Evolutionary conservation across 352 stramenopile genomes (phyloP).

Genomic region (Thalassiosira ordinaria): DNA sequence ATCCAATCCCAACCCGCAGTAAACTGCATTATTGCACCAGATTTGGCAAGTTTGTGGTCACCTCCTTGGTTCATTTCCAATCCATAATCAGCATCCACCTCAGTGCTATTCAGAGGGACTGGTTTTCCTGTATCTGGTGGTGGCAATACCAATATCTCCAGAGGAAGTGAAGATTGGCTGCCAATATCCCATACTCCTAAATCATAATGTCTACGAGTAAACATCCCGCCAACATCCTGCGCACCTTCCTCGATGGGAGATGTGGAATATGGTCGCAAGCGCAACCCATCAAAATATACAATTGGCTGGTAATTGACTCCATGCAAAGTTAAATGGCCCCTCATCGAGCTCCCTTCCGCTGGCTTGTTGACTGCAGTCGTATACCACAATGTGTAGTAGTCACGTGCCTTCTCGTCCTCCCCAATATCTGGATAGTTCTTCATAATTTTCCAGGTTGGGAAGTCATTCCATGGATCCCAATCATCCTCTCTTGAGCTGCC

Average conservation of each 20-base stretch:
- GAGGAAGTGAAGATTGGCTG: slow-evolving; percentile 1
- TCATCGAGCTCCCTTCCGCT: too few species aligned
- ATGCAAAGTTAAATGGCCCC: slow-evolving; percentile 44
- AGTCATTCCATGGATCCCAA: slow-evolving; percentile 49
- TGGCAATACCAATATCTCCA: slow-evolving; percentile 55
- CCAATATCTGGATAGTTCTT: slow-evolving; percentile 45
- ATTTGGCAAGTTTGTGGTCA: slow-evolving; percentile 60
- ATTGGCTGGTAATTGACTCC: slow-evolving; percentile 45
- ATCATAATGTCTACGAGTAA: slow-evolving; percentile 43
- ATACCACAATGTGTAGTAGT: slow-evolving; percentile 56
- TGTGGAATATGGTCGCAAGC: slow-evolving; percentile 27
- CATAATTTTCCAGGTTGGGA: slow-evolving; percentile 40
- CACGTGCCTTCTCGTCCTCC: slow-evolving; percentile 25
- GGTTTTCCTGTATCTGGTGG: slow-evolving; percentile 34
- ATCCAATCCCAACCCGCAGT: slow-evolving; percentile 71
- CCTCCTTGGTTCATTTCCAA: slow-evolving; percentile 44
- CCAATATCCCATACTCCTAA: slow-evolving; percentile 12
- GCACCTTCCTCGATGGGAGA: slow-evolving; percentile 4
- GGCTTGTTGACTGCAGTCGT: slow-evolving; percentile 9
- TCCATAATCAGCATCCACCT: background rate
- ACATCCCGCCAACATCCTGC: slow-evolving; percentile 43
- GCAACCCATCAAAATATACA: slow-evolving; percentile 33
- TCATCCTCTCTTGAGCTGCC: background rate
- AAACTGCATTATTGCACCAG: slow-evolving; percentile 62
- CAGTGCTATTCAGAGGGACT: slow-evolving; percentile 7